These are phyloP conservation scores for Coemansia sp. DNA, from an alignment of 192 early-diverging fungal species.

Conservation along the genomic window DNA sequence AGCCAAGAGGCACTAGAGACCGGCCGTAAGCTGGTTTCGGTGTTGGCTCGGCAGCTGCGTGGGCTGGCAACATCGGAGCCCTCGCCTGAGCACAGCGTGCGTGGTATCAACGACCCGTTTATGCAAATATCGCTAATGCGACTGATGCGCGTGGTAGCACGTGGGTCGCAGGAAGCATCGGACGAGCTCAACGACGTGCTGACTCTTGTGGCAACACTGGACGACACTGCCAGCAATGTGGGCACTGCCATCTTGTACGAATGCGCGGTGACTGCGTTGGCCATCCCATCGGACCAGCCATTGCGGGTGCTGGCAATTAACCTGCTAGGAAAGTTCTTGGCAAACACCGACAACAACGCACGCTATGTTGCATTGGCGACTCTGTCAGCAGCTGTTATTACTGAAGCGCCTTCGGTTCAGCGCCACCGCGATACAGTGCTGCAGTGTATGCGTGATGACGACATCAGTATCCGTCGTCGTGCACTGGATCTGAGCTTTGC, in stretches of 20 bases:
- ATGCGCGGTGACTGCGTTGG: constrained; percentile 94
- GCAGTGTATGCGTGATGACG: constrained; percentile 91
- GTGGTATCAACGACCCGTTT: constrained; percentile 96
- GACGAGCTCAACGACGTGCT: constrained; percentile 97
- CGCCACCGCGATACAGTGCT: constrained; percentile 95
- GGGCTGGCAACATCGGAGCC: constrained; percentile 81
- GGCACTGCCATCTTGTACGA: constrained; percentile 98
- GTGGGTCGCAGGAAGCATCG: constrained; percentile 74
- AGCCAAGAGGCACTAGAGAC: constrained; percentile 65
- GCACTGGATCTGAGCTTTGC: constrained; percentile 96
- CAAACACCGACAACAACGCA: constrained; percentile 96
- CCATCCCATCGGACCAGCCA: constrained; percentile 84
- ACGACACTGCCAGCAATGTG: constrained; percentile 92
- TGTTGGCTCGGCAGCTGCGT: constrained; percentile 84
- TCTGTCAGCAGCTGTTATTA: constrained; percentile 81
- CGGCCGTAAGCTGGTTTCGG: constrained; percentile 78
- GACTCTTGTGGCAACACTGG: constrained; percentile 95
- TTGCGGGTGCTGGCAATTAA: constrained; percentile 95
- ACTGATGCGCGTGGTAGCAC: constrained; percentile 80
- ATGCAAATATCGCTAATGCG: constrained; percentile 91
- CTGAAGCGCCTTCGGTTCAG: constrained; percentile 93
- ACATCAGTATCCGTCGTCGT: constrained; percentile 94
- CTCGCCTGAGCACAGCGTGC: constrained; percentile 94
- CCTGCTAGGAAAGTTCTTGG: constrained; percentile 94
- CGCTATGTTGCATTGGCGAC: constrained; percentile 98